Base-by-base conservation (phyloP, 2,329 filamentous ascomycete species). In the Calonectria pteridis region DNA sequence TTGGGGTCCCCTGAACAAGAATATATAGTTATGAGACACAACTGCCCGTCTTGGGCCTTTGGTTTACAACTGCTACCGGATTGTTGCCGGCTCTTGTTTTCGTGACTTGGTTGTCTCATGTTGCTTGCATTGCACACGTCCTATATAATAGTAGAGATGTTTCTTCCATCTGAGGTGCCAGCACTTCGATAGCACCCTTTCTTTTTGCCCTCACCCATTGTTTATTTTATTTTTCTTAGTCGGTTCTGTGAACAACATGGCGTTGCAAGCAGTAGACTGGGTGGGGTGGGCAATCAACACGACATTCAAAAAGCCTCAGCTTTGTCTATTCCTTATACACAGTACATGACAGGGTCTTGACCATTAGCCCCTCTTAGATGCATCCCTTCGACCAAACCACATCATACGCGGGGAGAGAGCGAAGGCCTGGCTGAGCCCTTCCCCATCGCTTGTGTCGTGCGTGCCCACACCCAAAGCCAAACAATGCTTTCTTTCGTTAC, bases 241-340 rank as follows among this genome's bases (percentile, higher is more conserved):
- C n/a, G n/a, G n/a, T 46, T 46, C 43, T 46, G 43, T 46, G 43
- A 46, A 46, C 40, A 46, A 46, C 43, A 23, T 23, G n/a, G 11
- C n/a, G 43, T 46, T 23, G 43, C 23, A 46, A 46, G 43, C 43
- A 46, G 43, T n/a, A 46, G 43, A 55, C 14, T 10, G 37, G 33
- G 35, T 28, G 43, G 18, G 43, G n/a, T n/a, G n/a, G 31, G 55
- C 23, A 40, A 40, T 62, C 26, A 40, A 40, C 16, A 40, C 33
- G 55, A n/a, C 55, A 20, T 59, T 71, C 37, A 66, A 46, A 73
- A 74, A 77, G 68, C 72, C 75, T 80, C 71, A 77, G 49, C 75
- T 77, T 62, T 77, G 79, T 82, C 80, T 82, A 82, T 82, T 80
- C 76, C 81, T 81, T 79, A 80, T 82, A 82, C 79, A 82, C 69